Conservation (phyloP, 1,284 basidiomycete genomes). For the Chalciporus piperatoides region DNA sequence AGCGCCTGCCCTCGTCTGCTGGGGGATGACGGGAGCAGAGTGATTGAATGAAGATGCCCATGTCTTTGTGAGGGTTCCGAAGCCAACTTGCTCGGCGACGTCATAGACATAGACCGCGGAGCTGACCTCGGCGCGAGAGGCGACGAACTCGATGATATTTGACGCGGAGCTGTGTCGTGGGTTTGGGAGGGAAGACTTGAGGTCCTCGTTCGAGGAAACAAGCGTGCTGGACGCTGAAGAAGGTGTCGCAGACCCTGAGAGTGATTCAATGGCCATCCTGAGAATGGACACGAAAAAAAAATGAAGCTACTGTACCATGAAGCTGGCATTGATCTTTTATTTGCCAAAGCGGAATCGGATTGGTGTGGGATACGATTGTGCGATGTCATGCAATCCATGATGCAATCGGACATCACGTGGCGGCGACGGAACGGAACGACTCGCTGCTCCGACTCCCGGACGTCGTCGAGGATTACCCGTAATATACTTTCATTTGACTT, state of each 20-base stretch:
- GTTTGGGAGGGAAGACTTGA: slow-evolving; percentile 17
- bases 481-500: too few species aligned
- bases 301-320: not conserved
- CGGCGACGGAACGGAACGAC: slow-evolving; percentile 7
- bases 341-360: slow-evolving; percentile 8
- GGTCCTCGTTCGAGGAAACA: slow-evolving; percentile 22
- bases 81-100: slow-evolving; percentile 74
- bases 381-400: slow-evolving; percentile 23
- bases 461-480: too few species aligned
- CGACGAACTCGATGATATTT: slow-evolving; percentile 61
- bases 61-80: slow-evolving; percentile 65
- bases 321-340: not conserved
- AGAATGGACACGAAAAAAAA: not conserved
- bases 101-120: slow-evolving; percentile 78
- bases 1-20: slow-evolving; percentile 87
- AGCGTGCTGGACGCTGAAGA: slow-evolving; percentile 20
- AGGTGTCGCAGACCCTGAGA: slow-evolving; percentile 10
- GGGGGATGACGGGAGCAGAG: slow-evolving; percentile 56
- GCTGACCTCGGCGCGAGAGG: slow-evolving; percentile 50
- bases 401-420: slow-evolving; percentile 24
- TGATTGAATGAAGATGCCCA: slow-evolving; percentile 45
- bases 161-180: slow-evolving; percentile 51
- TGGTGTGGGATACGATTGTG: slow-evolving; percentile 30
- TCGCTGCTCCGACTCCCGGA: not conserved
- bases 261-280: slow-evolving; percentile 20